Percentiles rank a stretch among this genome's conserved stretches.
Evolutionary conservation across 768 basidiomycete genomes (phyloP).

Genomic region (Russula griseocarnosa): DNA sequence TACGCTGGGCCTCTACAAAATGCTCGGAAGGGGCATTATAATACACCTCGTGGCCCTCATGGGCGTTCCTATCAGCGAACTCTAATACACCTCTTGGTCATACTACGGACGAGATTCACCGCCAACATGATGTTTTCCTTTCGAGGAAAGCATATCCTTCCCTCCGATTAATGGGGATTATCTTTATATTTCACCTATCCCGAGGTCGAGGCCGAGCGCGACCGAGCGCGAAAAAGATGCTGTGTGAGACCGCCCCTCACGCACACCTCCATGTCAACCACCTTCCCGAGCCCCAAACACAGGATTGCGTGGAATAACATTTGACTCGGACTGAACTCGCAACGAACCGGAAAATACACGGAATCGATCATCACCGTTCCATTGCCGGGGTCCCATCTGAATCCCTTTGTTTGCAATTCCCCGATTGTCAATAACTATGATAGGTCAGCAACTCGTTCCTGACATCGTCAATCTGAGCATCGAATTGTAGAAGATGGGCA

Average conservation of each 20-base stretch:
- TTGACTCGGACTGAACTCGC: neutral
- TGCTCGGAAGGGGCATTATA: too few species aligned
- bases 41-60: too few species aligned
- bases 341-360: neutral
- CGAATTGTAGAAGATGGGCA: too few species aligned
- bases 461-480: too few species aligned
- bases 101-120: too few species aligned
- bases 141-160: too few species aligned
- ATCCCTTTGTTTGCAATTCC: neutral
- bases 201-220: conserved; percentile 1
- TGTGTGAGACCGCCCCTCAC: conserved; percentile 4
- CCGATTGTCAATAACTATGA: neutral
- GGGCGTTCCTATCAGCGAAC: too few species aligned
- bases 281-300: neutral
- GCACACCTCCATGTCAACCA: neutral
- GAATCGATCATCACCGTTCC: neutral
- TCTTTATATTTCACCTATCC: too few species aligned
- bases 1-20: neutral
- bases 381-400: neutral
- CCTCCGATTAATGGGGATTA: too few species aligned
- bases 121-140: too few species aligned
- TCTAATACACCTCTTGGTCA: too few species aligned
- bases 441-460: too few species aligned
- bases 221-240: conserved; percentile 5
- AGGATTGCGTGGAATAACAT: conserved; percentile 11